These are phyloP conservation scores for Calamus simplicifolius DNA, from an alignment of 176 grass and related monocot genomes.

Conservation along the genomic window DNA sequence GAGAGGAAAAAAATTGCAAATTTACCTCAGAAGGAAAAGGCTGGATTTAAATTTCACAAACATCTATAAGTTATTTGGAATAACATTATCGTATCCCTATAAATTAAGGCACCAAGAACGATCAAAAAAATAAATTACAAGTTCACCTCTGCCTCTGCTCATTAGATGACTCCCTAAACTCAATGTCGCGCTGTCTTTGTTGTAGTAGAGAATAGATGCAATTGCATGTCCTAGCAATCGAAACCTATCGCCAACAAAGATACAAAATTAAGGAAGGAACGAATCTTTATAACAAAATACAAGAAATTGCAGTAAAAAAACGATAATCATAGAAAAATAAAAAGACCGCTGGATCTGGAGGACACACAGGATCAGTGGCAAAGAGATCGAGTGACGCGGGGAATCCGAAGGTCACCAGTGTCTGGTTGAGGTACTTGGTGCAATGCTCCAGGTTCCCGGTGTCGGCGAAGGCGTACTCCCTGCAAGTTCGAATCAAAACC, in stretches of 20 bases:
- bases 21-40: conserved; percentile 48
- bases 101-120: no score
- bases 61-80: no score
- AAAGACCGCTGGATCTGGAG: not conserved
- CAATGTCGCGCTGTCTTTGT: conserved; percentile 82
- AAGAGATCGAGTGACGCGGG: conserved; percentile 95
- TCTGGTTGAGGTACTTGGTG: conserved; percentile 94
- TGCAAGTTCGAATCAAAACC: conserved; percentile 30
- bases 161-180: conserved; percentile 81
- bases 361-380: conserved; percentile 72
- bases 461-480: conserved; percentile 62
- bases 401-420: conserved; percentile 93
- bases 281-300: not conserved
- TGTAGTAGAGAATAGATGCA: conserved; percentile 85
- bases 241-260: conserved; percentile 35
- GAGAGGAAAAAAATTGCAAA: not conserved
- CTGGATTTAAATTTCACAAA: no score
- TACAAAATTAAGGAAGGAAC: not conserved
- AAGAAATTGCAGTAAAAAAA: not conserved
- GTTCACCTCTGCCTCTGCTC: conserved; percentile 79
- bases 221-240: conserved; percentile 83
- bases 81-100: no score
- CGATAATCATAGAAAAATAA: not conserved
- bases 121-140: not conserved
- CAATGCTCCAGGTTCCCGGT: conserved; percentile 85